Evolutionary conservation across 805 yeast species (phyloP).

Genomic region (Myxozyma vanderwaltii): DNA sequence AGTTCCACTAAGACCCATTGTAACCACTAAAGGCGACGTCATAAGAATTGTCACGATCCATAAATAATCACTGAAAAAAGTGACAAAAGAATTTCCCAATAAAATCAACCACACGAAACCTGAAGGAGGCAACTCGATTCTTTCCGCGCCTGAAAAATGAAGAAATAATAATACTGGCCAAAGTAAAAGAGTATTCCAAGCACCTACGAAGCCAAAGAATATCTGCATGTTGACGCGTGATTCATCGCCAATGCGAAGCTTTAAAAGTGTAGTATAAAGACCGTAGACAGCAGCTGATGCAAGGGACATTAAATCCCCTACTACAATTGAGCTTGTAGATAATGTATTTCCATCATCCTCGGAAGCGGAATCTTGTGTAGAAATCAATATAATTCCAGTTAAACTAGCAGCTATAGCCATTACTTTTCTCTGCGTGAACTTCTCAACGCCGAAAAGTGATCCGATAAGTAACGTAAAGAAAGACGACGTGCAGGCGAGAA

Average conservation of each 20-base stretch:
- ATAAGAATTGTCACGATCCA: slow-evolving; percentile 96
- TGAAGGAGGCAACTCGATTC: slow-evolving; percentile 67
- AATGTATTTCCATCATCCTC: slow-evolving; percentile 29
- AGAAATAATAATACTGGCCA: slow-evolving; percentile 82
- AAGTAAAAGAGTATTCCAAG: slow-evolving; percentile 68
- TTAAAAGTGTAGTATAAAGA: slow-evolving; percentile 80
- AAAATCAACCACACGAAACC: slow-evolving; percentile 56
- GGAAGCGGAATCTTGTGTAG: slow-evolving; percentile 61
- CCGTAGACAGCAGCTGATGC: slow-evolving; percentile 90
- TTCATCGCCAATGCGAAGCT: slow-evolving; percentile 71
- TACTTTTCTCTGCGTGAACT: slow-evolving; percentile 63
- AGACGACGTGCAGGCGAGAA: slow-evolving; percentile 86
- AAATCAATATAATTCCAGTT: slow-evolving; percentile 77
- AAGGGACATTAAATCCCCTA: slow-evolving; percentile 81
- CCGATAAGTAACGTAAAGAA: slow-evolving; percentile 90
- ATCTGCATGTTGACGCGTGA: slow-evolving; percentile 77
- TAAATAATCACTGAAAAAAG: slow-evolving; percentile 85
- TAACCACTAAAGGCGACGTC: slow-evolving; percentile 92
- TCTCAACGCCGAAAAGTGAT: slow-evolving; percentile 67
- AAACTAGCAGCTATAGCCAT: slow-evolving; percentile 72
- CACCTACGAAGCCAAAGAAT: slow-evolving; percentile 94
- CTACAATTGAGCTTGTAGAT: slow-evolving; percentile 42
- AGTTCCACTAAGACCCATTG: slow-evolving; percentile 90
- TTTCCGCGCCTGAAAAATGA: slow-evolving; percentile 65
- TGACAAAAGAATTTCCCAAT: slow-evolving; percentile 66